These are phyloP conservation scores for Tetrahymena elliotti DNA, from an alignment of 73 alveolate species.

Conservation along the genomic window DNA sequence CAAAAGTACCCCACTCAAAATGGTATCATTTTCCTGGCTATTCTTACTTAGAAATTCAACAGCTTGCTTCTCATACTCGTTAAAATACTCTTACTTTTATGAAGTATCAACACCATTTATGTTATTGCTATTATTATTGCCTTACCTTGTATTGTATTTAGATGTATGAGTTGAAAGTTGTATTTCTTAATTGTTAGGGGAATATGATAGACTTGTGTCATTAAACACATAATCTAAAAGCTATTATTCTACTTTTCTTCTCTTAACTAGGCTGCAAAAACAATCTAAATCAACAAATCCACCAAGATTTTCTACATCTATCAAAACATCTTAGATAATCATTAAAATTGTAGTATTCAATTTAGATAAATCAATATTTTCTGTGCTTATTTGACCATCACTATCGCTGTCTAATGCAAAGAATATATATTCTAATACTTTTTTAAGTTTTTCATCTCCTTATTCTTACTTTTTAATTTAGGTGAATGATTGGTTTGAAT, in stretches of 20 bases:
- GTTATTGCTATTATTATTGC: background rate
- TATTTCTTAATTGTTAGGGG: background rate
- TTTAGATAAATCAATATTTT: background rate
- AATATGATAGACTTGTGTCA: background rate
- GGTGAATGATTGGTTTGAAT: background rate
- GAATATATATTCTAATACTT: background rate
- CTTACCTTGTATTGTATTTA: background rate
- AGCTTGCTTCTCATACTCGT: background rate
- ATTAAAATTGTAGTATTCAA: background rate
- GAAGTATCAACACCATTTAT: background rate
- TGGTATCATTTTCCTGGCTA: background rate
- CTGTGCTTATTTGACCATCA: background rate
- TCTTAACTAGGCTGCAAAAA: background rate
- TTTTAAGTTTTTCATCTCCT: background rate
- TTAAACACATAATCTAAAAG: background rate
- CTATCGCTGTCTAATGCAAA: background rate
- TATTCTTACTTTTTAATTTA: background rate
- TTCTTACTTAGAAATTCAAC: background rate
- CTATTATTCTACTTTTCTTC: background rate
- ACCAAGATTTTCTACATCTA: background rate
- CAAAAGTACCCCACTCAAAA: background rate
- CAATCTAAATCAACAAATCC: background rate
- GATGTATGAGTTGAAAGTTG: background rate
- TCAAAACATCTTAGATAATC: background rate
- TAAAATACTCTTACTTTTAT: background rate